Evolutionary conservation across 768 basidiomycete genomes (phyloP), one percentile per base, ranked within the genome.

Genomic region (Cyclocybe aegerita): DNA sequence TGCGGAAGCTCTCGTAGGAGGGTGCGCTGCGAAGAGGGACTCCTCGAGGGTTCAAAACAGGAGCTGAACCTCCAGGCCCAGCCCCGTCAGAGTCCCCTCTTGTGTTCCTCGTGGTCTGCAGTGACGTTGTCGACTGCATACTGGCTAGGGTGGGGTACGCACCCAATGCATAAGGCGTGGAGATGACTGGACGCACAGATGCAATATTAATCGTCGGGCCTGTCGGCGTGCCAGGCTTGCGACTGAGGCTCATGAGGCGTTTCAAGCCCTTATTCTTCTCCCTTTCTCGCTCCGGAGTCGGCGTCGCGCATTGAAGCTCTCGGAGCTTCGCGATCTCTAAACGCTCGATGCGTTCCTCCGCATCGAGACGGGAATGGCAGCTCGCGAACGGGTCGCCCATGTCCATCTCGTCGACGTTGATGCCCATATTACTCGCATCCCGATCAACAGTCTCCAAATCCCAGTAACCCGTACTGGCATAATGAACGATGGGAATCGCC

Each of bases 401-500:
- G 48, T 75, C 74, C 70, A 76, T 73, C 10, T 57, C 55, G 36
- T 73, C 71, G 5, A 72, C 49, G 47, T 69, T 65, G 45, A 70
- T 65, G 2, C 66, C 70, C 64, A 70, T 68, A 37, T 46, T 50
- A 33, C 34, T 47, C 11, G 49, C 54, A 9, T 50, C 48, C n/a
- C 48, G 54, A 35, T 54, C 56, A 34, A 46, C 40, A 36, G 49
- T 31, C 17, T 63, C 56, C 8, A 59, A 12, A 34, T 66, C 63
- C 62, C 68, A 66, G 51, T 67, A 65, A 14, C 63, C 67, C 39
- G 60, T 54, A 38, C 59, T 66, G 16, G 67, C 58, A 52, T 83
- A 83, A 60, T 85, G 78, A 7, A 86, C 72, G 2, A 77, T 85
- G 11, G 86, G 85, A 46, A 73, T 70, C 50, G 86, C 84, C 29